These are phyloP conservation scores for Takakia lepidozioides DNA, from an alignment of 225 moss, liverwort and hornwort species.

Conservation along the genomic window DNA sequence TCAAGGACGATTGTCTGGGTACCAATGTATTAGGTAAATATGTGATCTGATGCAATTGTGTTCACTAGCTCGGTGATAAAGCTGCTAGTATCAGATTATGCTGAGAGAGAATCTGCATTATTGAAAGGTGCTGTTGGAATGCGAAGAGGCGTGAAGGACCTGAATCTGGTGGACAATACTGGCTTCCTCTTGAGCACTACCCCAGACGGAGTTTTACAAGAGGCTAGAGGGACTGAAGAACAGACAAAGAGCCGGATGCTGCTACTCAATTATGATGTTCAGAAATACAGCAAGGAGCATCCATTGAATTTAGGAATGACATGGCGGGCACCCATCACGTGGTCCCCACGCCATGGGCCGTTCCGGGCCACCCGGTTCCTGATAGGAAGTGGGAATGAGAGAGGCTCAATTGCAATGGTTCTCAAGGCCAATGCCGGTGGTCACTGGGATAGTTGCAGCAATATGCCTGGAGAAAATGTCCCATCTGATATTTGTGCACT, in stretches of 20 bases:
- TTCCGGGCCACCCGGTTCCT: conserved; percentile 85
- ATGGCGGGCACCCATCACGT: conserved; percentile 44
- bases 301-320: conserved; percentile 62
- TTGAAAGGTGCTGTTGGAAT: not conserved
- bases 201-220: conserved; percentile 27
- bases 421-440: conserved; percentile 39
- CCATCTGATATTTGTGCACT: conserved; percentile 3
- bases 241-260: no score
- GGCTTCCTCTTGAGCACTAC: conserved; percentile 14
- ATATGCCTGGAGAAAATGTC: not conserved
- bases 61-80: no score
- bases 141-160: not conserved
- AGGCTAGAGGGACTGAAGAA: no score
- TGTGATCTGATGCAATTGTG: no score
- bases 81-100: no score
- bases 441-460: conserved; percentile 4
- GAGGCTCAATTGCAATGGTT: conserved; percentile 67
- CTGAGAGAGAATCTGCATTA: no score
- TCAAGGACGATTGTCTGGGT: no score
- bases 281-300: conserved; percentile 15
- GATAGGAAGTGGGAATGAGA: conserved; percentile 76
- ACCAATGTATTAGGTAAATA: no score
- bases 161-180: conserved; percentile 17
- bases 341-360: conserved; percentile 62
- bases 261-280: conserved; percentile 44